These are phyloP conservation scores for Aotearoamyces nothofagi DNA, from an alignment of 2,329 filamentous ascomycete genomes.

Conservation along the genomic window DNA sequence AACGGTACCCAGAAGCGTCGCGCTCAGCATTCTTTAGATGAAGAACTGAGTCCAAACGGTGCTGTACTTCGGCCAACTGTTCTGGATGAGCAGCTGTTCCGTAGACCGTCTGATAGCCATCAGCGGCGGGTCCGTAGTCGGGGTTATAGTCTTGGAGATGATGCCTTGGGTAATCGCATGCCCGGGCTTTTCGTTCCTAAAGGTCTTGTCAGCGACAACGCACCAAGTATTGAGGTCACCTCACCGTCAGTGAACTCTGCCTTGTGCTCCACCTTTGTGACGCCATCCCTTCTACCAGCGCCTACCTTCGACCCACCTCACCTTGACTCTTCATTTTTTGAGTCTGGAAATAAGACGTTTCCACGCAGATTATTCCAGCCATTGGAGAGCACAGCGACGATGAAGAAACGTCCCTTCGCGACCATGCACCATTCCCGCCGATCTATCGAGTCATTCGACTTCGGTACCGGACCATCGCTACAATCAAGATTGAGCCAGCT, in stretches of 20 bases:
- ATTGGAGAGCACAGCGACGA: slow-evolving; percentile 12
- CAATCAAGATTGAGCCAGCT: slow-evolving; percentile 14
- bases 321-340: slow-evolving; percentile 43
- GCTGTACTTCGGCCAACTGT: slow-evolving; percentile 14
- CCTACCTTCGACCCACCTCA: slow-evolving; percentile 24
- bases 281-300: slow-evolving; percentile 18
- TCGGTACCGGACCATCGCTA: slow-evolving; percentile 12
- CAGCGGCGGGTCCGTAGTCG: slow-evolving; percentile 17
- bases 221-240: slow-evolving; percentile 11
- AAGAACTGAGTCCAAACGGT: slow-evolving; percentile 12
- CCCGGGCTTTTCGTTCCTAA: slow-evolving; percentile 9
- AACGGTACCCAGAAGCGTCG: slow-evolving; percentile 17
- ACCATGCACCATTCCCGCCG: slow-evolving; percentile 34
- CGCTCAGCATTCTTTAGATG: slow-evolving; percentile 13
- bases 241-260: slow-evolving; percentile 10
- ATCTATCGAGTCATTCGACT: slow-evolving; percentile 19
- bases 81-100: slow-evolving; percentile 17
- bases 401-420: slow-evolving; percentile 33
- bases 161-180: slow-evolving; percentile 9
- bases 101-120: slow-evolving; percentile 8
- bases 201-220: slow-evolving; percentile 4
- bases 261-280: slow-evolving; percentile 11
- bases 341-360: slow-evolving; percentile 36
- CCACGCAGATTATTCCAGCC: slow-evolving; percentile 39
- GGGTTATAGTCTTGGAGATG: slow-evolving; percentile 19